Evolutionary conservation across 305 asterid genomes (phyloP).

Genomic region (Rubia peregrina): DNA sequence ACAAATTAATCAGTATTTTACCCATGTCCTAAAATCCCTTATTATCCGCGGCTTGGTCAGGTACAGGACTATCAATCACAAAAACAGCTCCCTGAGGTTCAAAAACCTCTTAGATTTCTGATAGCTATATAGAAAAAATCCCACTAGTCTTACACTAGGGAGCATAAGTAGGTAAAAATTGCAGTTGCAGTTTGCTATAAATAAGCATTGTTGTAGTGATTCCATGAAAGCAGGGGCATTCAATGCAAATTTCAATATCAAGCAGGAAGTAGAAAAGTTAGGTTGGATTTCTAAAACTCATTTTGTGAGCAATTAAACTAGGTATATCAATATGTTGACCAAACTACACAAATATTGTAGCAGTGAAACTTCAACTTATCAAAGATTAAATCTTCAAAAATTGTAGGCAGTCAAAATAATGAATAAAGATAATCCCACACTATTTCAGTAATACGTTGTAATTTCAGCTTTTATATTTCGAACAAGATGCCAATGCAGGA

Average conservation of each 20-base stretch:
- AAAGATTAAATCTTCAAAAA: not conserved
- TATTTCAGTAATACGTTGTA: constrained; percentile 6
- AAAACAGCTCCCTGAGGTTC: not conserved
- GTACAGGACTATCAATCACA: not conserved
- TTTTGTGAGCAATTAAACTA: not conserved
- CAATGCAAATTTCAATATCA: not conserved
- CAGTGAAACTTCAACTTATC: not conserved
- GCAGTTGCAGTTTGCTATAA: not conserved
- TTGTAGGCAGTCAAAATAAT: not conserved
- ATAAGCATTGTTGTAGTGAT: not conserved
- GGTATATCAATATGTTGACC: not conserved
- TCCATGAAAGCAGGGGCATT: not conserved
- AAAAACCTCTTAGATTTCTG: not conserved
- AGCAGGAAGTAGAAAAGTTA: not conserved
- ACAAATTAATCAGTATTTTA: not conserved
- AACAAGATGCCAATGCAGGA: constrained; percentile 91
- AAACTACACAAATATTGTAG: not conserved
- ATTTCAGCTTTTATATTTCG: constrained; percentile 90
- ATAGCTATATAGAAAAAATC: not conserved
- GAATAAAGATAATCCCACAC: not conserved
- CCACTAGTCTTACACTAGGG: not conserved
- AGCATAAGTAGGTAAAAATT: not conserved
- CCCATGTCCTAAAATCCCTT: not conserved
- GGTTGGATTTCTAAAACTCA: not conserved
- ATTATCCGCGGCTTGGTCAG: no score